Evolutionary conservation across 768 basidiomycete genomes (phyloP).

Genomic region (Phaeotremella fagi): DNA sequence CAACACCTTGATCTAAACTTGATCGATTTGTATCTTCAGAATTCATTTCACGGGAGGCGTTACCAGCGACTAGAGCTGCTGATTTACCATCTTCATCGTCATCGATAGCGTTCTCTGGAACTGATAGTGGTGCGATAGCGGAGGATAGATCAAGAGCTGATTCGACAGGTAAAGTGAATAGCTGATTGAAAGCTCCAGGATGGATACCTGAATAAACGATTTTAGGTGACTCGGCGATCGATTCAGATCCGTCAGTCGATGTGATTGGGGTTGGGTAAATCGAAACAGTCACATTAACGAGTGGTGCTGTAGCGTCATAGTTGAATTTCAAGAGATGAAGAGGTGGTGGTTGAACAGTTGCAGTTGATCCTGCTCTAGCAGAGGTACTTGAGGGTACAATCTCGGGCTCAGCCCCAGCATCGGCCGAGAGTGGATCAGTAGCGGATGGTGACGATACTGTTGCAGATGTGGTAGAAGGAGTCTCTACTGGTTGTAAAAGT

Average conservation of each 20-base stretch:
- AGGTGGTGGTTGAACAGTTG: conserved; percentile 56
- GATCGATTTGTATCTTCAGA: conserved; percentile 21
- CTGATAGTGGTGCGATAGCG: conserved; percentile 19
- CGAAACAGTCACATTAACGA: conserved; percentile 72
- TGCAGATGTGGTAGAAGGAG: too few species aligned
- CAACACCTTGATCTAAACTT: conserved; percentile 15
- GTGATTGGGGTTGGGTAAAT: conserved; percentile 60
- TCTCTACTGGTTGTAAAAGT: conserved; percentile 54
- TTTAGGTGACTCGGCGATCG: conserved; percentile 56
- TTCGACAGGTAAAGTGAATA: conserved; percentile 69
- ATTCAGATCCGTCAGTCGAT: conserved; percentile 35
- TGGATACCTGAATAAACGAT: conserved; percentile 62
- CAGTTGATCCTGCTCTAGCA: conserved; percentile 42
- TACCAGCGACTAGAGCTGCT: neutral
- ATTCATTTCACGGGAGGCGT: conserved; percentile 2
- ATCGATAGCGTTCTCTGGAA: conserved; percentile 6
- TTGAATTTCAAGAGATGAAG: conserved; percentile 82
- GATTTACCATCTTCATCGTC: conserved; percentile 9
- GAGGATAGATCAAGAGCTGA: conserved; percentile 70
- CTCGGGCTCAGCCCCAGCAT: conserved; percentile 10
- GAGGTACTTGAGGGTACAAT: conserved; percentile 53
- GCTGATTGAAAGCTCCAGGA: conserved; percentile 76
- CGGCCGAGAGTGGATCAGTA: neutral
- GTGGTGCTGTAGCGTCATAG: conserved; percentile 85
- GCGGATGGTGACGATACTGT: neutral